Percentiles rank a stretch among this genome's conserved stretches.
phyloP scores from a whole-genome alignment of 331 rosid species.

The Stylosanthes scabra region DNA sequence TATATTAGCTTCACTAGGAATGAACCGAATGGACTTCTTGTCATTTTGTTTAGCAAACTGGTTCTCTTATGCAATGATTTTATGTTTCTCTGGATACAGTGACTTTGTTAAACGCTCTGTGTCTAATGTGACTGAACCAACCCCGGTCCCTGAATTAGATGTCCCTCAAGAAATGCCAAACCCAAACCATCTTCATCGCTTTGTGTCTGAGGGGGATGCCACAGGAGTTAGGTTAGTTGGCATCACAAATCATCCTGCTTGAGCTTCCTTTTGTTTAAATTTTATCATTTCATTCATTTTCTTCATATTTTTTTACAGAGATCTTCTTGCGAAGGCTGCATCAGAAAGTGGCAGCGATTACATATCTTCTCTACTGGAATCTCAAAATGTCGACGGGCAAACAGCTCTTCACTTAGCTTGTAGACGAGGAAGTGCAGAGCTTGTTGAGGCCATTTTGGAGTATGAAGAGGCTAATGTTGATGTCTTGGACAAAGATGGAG shows the following conservation, averaged over 20 bases:
- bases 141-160: constrained; percentile 63
- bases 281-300: constrained; percentile 26
- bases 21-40: constrained; percentile 27
- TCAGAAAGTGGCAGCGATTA: constrained; percentile 61
- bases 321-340: constrained; percentile 76
- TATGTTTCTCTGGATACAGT: constrained; percentile 59
- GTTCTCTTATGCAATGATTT: constrained; percentile 30
- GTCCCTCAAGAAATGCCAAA: constrained; percentile 62
- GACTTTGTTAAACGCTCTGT: constrained; percentile 65
- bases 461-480: constrained; percentile 86
- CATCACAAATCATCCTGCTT: constrained; percentile 29
- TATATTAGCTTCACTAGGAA: constrained; percentile 36
- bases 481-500: constrained; percentile 94
- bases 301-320: constrained; percentile 59
- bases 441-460: constrained; percentile 89
- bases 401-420: constrained; percentile 99
- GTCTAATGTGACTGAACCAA: constrained; percentile 64
- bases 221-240: constrained; percentile 84
- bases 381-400: constrained; percentile 94
- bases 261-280: constrained; percentile 20
- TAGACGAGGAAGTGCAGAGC: constrained; percentile 87
- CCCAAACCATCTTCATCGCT: constrained; percentile 73
- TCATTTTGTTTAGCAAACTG: constrained; percentile 19
- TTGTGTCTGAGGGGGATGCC: constrained; percentile 88
- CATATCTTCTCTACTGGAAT: constrained; percentile 70